These are phyloP conservation scores for Candida hispaniensis DNA, from an alignment of 805 yeast species.

Conservation along the genomic window DNA sequence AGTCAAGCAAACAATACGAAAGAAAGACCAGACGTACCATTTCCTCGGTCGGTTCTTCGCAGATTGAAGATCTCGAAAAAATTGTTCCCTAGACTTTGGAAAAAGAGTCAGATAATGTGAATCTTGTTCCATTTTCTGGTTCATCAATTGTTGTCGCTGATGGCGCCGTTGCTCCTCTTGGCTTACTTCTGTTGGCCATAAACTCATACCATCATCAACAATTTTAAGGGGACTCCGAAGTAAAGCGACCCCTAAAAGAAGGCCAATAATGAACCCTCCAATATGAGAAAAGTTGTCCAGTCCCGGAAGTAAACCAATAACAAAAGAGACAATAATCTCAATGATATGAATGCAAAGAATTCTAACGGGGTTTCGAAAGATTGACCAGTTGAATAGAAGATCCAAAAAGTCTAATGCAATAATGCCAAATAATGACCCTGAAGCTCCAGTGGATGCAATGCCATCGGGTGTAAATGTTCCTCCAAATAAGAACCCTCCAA, in stretches of 20 bases:
- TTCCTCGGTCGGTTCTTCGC: slow-evolving; percentile 22
- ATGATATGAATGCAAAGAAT: slow-evolving; percentile 39
- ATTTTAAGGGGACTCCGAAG: slow-evolving; percentile 43
- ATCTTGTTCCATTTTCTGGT: slow-evolving; percentile 21
- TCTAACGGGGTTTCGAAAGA: slow-evolving; percentile 37
- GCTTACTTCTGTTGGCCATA: slow-evolving; percentile 1
- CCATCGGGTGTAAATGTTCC: slow-evolving; percentile 61
- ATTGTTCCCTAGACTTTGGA: slow-evolving; percentile 9
- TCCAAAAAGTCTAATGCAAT: slow-evolving; percentile 49
- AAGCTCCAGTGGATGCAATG: slow-evolving; percentile 56
- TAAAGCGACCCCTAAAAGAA: slow-evolving; percentile 39
- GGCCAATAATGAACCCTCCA: slow-evolving; percentile 62
- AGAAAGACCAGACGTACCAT: slow-evolving; percentile 44
- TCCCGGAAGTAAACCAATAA: slow-evolving; percentile 60
- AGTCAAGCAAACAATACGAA: slow-evolving; percentile 37
- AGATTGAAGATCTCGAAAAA: slow-evolving; percentile 15
- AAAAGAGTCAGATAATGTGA: slow-evolving; percentile 14
- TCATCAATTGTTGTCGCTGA: slow-evolving; percentile 2
- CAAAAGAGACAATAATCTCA: slow-evolving; percentile 50
- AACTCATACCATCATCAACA: slow-evolving; percentile 15
- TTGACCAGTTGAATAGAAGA: slow-evolving; percentile 42
- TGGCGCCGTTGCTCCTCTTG: slow-evolving; percentile 9
- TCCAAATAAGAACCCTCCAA: slow-evolving; percentile 57
- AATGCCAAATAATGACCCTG: slow-evolving; percentile 61
- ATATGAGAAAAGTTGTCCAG: slow-evolving; percentile 65